Percentiles rank a stretch among this genome's conserved stretches.
phyloP scores from a whole-genome alignment of 2,329 filamentous ascomycete species.

The Penicillium sp. region DNA sequence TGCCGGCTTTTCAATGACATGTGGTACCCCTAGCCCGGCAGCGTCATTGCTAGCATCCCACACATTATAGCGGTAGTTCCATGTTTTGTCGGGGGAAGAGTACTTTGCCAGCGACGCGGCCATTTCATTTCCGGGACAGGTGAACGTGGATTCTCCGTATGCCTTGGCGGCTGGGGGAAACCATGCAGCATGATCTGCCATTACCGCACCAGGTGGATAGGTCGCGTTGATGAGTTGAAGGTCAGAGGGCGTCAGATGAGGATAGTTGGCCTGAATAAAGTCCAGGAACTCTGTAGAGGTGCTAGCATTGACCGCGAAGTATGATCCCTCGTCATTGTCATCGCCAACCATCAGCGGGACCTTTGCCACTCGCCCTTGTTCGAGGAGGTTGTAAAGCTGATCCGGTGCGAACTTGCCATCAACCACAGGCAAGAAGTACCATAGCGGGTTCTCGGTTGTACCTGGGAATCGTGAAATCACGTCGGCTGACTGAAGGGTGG shows the following conservation, averaged over 20 bases:
- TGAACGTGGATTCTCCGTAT: slow-evolving; percentile 48
- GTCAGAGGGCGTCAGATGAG: slow-evolving; percentile 51
- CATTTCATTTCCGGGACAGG: slow-evolving; percentile 44
- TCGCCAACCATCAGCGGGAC: slow-evolving; percentile 54
- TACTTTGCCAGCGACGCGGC: slow-evolving; percentile 28
- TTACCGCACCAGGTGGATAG: slow-evolving; percentile 48
- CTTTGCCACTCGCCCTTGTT: slow-evolving; percentile 52
- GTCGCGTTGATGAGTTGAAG: slow-evolving; percentile 50
- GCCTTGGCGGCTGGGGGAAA: slow-evolving; percentile 36
- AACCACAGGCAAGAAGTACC: slow-evolving; percentile 55
- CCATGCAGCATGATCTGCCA: slow-evolving; percentile 27
- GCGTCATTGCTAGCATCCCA: slow-evolving; percentile 30
- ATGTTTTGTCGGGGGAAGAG: slow-evolving; percentile 30
- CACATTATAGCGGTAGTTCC: slow-evolving; percentile 51
- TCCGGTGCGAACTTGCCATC: slow-evolving; percentile 54
- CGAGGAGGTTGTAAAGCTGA: slow-evolving; percentile 51
- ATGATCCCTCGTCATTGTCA: slow-evolving; percentile 41
- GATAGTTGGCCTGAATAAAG: slow-evolving; percentile 58
- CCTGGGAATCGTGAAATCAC: slow-evolving; percentile 44
- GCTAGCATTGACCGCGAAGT: slow-evolving; percentile 47
- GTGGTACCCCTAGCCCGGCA: slow-evolving; percentile 22
- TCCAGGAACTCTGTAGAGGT: slow-evolving; percentile 49
- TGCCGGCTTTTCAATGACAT: slow-evolving; percentile 35
- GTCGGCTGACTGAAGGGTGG: slow-evolving; percentile 41
- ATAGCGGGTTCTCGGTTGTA: slow-evolving; percentile 34